phyloP scores from a whole-genome alignment of 106 monocot genomes.

The Dendrobium catenatum region DNA sequence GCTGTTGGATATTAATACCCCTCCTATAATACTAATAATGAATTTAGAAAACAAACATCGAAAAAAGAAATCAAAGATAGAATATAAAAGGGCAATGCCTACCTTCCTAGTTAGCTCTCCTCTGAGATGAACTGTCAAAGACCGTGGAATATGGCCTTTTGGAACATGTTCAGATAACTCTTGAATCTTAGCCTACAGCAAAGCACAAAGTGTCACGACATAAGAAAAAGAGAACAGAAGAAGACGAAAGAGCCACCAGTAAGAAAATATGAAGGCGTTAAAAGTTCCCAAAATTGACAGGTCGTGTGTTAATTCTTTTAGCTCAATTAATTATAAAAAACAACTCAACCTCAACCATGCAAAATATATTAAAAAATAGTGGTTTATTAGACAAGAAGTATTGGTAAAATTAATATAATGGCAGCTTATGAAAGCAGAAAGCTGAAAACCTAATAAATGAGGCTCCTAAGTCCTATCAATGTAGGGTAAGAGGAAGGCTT shows the following conservation, averaged over 20 bases:
- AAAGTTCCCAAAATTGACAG: not conserved
- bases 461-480: not conserved
- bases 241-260: not conserved
- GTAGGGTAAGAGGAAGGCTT: no score
- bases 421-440: not conserved
- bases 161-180: constrained; percentile 99
- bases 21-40: not conserved
- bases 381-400: not conserved
- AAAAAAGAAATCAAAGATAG: constrained; percentile 2
- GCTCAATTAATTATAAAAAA: not conserved
- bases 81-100: constrained; percentile 2
- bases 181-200: constrained; percentile 81
- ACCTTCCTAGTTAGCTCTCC: constrained; percentile 98
- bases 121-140: constrained; percentile 89
- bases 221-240: not conserved
- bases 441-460: not conserved
- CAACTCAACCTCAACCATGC: not conserved
- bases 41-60: not conserved
- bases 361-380: not conserved
- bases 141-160: constrained; percentile 96
- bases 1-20: not conserved
- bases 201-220: not conserved
- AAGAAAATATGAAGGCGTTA: not conserved
- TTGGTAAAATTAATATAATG: not conserved
- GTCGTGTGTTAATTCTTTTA: not conserved